Conservation (phyloP, 2,329 filamentous ascomycete genomes). For the Aquanectria penicillioides region DNA sequence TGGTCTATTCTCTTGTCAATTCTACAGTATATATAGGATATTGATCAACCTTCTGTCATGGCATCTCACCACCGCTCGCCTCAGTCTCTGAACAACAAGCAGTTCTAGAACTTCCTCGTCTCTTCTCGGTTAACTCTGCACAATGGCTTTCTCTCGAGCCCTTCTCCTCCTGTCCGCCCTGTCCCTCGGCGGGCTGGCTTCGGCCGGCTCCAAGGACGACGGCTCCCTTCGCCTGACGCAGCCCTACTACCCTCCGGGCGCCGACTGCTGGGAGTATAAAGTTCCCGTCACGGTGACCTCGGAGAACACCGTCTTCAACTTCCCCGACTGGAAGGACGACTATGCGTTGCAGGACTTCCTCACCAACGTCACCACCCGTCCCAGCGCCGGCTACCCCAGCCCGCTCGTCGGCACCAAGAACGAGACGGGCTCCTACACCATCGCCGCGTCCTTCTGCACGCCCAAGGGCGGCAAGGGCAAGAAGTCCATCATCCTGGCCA, state of each 20-base stretch:
- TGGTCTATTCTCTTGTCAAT: neutral
- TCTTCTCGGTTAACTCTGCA: neutral
- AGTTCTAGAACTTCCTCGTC: neutral
- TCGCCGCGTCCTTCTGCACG: constrained; percentile 30
- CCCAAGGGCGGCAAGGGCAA: constrained; percentile 18
- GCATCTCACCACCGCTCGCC: neutral
- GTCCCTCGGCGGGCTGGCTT: neutral
- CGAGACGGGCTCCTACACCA: constrained; percentile 19
- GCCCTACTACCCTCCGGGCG: constrained; percentile 25
- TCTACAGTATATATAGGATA: neutral
- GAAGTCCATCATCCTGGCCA: constrained; percentile 24
- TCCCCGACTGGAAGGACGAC: constrained; percentile 28
- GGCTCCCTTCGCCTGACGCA: constrained; percentile 12
- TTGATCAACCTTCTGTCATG: neutral
- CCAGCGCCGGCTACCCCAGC: constrained; percentile 23
- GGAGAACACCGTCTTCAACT: constrained; percentile 21
- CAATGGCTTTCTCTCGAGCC: neutral
- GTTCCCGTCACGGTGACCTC: constrained; percentile 27
- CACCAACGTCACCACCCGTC: constrained; percentile 19
- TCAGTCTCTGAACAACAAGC: too few species aligned
- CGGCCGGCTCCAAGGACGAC: neutral
- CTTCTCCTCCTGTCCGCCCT: neutral
- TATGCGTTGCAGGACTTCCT: constrained; percentile 29
- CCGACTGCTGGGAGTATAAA: constrained; percentile 30
- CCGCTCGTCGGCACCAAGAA: constrained; percentile 23